These are phyloP conservation scores for Pseudogymnoascus sp. DNA, from an alignment of 2,329 filamentous ascomycete genomes.

Conservation along the genomic window DNA sequence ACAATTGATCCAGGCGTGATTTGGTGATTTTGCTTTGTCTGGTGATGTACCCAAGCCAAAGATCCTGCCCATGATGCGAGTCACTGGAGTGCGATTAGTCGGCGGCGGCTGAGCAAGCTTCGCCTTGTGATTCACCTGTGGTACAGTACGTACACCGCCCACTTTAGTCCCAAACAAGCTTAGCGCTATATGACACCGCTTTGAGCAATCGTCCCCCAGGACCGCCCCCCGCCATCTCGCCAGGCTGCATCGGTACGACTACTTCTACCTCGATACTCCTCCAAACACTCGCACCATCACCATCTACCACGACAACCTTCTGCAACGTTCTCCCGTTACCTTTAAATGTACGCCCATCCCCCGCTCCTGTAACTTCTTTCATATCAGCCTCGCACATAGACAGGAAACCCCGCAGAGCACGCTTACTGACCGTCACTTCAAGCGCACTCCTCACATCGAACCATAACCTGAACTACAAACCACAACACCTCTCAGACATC, in stretches of 20 bases:
- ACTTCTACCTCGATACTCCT: slow-evolving; percentile 7
- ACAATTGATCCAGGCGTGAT: not conserved
- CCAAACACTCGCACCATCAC: slow-evolving; percentile 19
- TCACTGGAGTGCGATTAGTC: slow-evolving; percentile 4
- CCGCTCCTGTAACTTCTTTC: not conserved
- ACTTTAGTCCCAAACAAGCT: not conserved
- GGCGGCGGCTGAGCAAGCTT: slow-evolving; percentile 6
- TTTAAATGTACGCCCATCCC: not conserved
- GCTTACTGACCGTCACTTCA: slow-evolving; percentile 5
- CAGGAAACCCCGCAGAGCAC: not conserved
- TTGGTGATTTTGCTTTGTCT: not conserved
- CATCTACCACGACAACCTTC: slow-evolving; percentile 16
- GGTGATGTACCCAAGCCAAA: slow-evolving; percentile 2
- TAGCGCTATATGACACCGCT: not conserved
- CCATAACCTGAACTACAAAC: not conserved
- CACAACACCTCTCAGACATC: slow-evolving; percentile 29
- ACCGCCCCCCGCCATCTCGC: slow-evolving; percentile 8
- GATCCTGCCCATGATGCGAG: not conserved
- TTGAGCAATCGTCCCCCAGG: slow-evolving; percentile 1
- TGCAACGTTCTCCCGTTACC: not conserved
- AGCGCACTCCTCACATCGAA: slow-evolving; percentile 1
- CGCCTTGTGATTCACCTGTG: slow-evolving; percentile 4
- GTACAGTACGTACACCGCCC: slow-evolving; percentile 1
- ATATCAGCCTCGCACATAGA: not conserved
- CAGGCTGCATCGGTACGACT: slow-evolving; percentile 10